Evolutionary conservation across 805 yeast species (phyloP).

Genomic region (Candida vartiovaarae): DNA sequence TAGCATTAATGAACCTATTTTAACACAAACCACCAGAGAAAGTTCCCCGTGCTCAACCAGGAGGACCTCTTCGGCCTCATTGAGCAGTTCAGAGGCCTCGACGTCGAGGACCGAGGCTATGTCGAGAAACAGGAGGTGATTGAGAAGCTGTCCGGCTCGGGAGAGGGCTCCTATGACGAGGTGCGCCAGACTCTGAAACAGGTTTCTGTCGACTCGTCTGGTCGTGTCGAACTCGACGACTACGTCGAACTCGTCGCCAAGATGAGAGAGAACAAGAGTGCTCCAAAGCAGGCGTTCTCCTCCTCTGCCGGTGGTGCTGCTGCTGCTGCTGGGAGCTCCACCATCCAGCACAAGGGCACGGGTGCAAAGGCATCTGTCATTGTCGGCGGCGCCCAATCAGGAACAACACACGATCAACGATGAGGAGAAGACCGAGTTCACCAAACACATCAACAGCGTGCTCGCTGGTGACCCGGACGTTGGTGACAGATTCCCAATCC

Average conservation of each 20-base stretch:
- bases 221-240: constrained; percentile 94
- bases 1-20: no score
- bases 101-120: constrained; percentile 88
- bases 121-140: constrained; percentile 87
- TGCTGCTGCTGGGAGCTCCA: constrained; percentile 21
- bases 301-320: constrained; percentile 20
- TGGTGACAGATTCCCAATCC: constrained; percentile 82
- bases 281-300: constrained; percentile 26
- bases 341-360: constrained; percentile 41
- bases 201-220: constrained; percentile 92
- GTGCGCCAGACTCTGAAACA: constrained; percentile 89
- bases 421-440: constrained; percentile 93
- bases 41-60: constrained; percentile 79
- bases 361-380: constrained; percentile 70
- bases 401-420: constrained; percentile 92
- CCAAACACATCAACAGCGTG: constrained; percentile 90
- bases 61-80: constrained; percentile 80
- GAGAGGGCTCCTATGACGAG: constrained; percentile 81
- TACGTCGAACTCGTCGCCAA: constrained; percentile 81
- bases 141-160: constrained; percentile 71
- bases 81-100: constrained; percentile 82
- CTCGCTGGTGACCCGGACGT: constrained; percentile 82
- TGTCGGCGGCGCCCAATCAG: constrained; percentile 80
- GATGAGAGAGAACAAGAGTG: constrained; percentile 47
- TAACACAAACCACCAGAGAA: constrained; percentile 39